Evolutionary conservation across 306 rosid species (phyloP), one percentile per base, ranked within the genome.

Genomic region (Rubus parviflorus): DNA sequence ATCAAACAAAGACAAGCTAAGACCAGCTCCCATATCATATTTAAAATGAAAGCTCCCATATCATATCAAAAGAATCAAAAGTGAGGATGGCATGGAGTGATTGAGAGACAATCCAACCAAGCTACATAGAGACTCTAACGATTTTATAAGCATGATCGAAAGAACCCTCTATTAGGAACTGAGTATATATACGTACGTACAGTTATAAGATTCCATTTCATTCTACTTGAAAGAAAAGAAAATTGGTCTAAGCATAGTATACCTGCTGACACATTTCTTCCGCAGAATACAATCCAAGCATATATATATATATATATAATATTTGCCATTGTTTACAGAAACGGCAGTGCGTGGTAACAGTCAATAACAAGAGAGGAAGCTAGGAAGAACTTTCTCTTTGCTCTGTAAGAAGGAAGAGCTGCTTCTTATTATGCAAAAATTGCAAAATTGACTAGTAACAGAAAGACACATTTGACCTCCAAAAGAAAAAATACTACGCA

Each of bases 261-360:
- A 92, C 99, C 99, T 95, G 97, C 75, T 92, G 93, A 77, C 99
- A 93, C 99, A 95, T 92, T 83, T 95, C 97, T 81, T 92, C 97
- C 46, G 90, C 94, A 70, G 99, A 95, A 79, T 77, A 88, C 85
- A 89, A 75, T 72, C 97, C 99, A 82, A 95, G 99, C 92, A 95
- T 90, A n/a, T n/a, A n/a, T n/a, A n/a, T n/a, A n/a, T n/a, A n/a
- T n/a, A n/a, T n/a, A n/a, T n/a, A n/a, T n/a, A n/a, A n/a, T n/a
- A n/a, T n/a, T n/a, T n/a, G n/a, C n/a, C n/a, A n/a, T n/a, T n/a
- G n/a, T n/a, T n/a, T n/a, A n/a, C n/a, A n/a, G n/a, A n/a, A n/a
- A n/a, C n/a, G n/a, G n/a, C n/a, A n/a, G n/a, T n/a, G n/a, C n/a
- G n/a, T n/a, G n/a, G n/a, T n/a, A n/a, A n/a, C n/a, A n/a, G n/a